Conservation (phyloP, 805 yeast genomes). For the Geotrichum ghanense region DNA sequence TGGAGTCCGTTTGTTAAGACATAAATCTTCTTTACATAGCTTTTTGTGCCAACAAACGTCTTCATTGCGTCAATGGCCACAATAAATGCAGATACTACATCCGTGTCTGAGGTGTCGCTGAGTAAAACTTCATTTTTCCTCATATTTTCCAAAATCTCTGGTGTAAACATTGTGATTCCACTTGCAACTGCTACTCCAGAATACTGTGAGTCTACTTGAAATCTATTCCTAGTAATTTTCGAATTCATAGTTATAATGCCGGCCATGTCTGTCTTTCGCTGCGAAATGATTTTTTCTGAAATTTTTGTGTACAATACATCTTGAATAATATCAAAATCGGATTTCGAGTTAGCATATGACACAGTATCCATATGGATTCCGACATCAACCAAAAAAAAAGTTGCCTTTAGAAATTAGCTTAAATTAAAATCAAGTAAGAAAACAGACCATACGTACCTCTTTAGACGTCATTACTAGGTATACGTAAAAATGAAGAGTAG, state of each 20-base stretch:
- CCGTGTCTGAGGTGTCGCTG: background rate
- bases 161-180: background rate
- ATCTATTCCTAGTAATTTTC: conserved; percentile 7
- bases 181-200: background rate
- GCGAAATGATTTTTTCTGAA: conserved; percentile 14
- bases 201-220: background rate
- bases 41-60: conserved; percentile 16
- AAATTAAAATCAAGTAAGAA: too few species aligned
- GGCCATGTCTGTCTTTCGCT: conserved; percentile 20
- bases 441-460: conserved; percentile 14
- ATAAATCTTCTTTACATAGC: conserved; percentile 29
- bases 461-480: conserved; percentile 14
- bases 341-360: conserved; percentile 7
- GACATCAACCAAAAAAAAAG: conserved; percentile 40
- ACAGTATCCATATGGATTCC: conserved; percentile 25
- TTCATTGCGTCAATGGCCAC: conserved; percentile 28
- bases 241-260: conserved; percentile 19
- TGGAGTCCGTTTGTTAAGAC: conserved; percentile 24
- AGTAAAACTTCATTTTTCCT: background rate
- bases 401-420: conserved; percentile 19
- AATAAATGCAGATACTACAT: conserved; percentile 20
- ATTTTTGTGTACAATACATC: conserved; percentile 28
- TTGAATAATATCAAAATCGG: conserved; percentile 23
- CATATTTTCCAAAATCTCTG: conserved; percentile 7
- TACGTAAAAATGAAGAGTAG: too few species aligned